Base-by-base conservation (phyloP, 441 rosid species). In the Arabidopsis hybrid region DNA sequence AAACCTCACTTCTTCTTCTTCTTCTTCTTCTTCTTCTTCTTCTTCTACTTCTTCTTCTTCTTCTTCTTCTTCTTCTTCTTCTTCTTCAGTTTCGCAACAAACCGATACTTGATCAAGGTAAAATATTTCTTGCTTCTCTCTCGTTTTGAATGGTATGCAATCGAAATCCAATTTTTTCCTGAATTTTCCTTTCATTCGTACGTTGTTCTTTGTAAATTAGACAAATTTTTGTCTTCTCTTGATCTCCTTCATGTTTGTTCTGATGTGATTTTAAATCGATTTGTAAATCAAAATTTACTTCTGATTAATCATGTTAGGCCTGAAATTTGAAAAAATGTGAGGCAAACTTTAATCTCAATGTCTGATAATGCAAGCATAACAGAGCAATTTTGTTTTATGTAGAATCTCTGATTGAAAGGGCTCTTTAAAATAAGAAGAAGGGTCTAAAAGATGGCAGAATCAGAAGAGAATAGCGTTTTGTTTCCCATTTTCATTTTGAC, bases 401-500 rank as follows among this genome's bases (percentile, higher is more conserved):
- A 70, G 75, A 16, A 16, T 72, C 60, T 65, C 60, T 74, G 60
- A 56, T 60, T 63, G 21, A 32, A 32, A 67, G 46, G 9, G 31
- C 60, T 72, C 76, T 75, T 71, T 39, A 21, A 21, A 21, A 49
- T 38, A 34, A 76, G 81, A 61, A 84, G 67, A 83, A 79, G 80
- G 65, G 32, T 83, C 36, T 18, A 18, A 57, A 57, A 56, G 60
- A 95, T 95, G 98, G 97, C 87, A 51, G 91, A 91, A 43, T 73
- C 97, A 2, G 97, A 95, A 78, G 99, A 93, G 74, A 95, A 74
- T 61, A 78, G 95, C 17, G 86, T 88, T 0, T 78, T 93, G 77
- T 95, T 95, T 78, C 99, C 99, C 2, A 95, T 93, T 78, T 95
- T 95, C 76, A 88, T 95, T 76, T 79, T 95, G 85, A 93, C 99